Percentiles rank a stretch among this genome's conserved stretches.
These are phyloP conservation scores for Allodekkera sacchari DNA, from an alignment of 805 yeast genomes.

Conservation along the genomic window DNA sequence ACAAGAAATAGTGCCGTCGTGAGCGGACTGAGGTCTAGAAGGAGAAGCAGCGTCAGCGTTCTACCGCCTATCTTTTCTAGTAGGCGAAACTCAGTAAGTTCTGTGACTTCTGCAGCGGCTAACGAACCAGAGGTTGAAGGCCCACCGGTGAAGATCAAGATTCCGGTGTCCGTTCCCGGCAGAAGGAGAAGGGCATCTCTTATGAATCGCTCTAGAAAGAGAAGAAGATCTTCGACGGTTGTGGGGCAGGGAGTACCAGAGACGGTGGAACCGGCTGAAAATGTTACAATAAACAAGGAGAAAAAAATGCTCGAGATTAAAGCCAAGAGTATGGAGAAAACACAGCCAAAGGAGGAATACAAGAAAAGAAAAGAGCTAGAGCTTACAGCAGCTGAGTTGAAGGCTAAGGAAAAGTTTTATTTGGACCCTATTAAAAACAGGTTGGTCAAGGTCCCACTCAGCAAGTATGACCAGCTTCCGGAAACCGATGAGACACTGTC, in stretches of 20 bases:
- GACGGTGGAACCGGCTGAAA: background rate
- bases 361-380: conserved; percentile 3
- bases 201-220: conserved; percentile 2
- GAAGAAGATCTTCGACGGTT: conserved; percentile 7
- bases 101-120: conserved; percentile 3
- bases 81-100: conserved; percentile 3
- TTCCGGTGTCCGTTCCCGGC: conserved; percentile 2
- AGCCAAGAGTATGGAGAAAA: conserved; percentile 3
- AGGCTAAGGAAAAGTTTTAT: conserved; percentile 10
- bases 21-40: conserved; percentile 6
- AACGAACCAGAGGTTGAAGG: conserved; percentile 1
- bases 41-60: conserved; percentile 8
- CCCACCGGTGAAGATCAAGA: conserved; percentile 1
- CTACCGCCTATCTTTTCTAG: conserved; percentile 3
- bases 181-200: conserved; percentile 2
- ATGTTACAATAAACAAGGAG: conserved; percentile 1
- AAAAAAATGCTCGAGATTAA: conserved; percentile 4
- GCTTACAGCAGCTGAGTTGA: conserved; percentile 3
- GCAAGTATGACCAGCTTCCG: conserved; percentile 10
- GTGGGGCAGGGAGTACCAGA: conserved; percentile 1
- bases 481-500: conserved; percentile 5
- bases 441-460: conserved; percentile 15
- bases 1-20: conserved; percentile 9
- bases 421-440: conserved; percentile 10
- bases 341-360: conserved; percentile 2